phyloP scores from a whole-genome alignment of 2,329 filamentous ascomycete species.

The Magnaporthiopsis rhizophila region DNA sequence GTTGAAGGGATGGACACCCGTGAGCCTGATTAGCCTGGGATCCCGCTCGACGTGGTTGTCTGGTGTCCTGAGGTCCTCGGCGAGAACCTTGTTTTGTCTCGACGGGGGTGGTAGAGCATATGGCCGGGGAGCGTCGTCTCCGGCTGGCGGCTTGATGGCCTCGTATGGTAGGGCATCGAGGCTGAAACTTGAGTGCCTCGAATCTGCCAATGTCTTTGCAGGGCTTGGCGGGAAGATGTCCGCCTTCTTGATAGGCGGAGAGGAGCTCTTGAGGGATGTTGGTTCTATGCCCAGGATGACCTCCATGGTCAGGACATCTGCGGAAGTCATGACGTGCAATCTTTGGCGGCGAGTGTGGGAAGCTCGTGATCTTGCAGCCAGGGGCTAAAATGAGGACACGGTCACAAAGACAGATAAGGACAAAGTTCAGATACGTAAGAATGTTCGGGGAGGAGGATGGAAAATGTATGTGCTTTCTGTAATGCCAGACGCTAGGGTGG shows the following conservation, averaged over 20 bases:
- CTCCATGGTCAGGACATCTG: constrained; percentile 7
- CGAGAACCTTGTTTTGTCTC: constrained; percentile 53
- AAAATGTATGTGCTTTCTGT: too few relatives aligned
- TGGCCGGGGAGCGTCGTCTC: constrained; percentile 11
- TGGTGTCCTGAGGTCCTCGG: constrained; percentile 75
- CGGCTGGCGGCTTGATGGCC: background rate
- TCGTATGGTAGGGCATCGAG: constrained; percentile 14
- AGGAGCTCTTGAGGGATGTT: background rate
- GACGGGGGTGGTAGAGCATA: constrained; percentile 65
- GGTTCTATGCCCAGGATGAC: constrained; percentile 1
- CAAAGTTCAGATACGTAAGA: too few relatives aligned
- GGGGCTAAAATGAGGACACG: too few relatives aligned
- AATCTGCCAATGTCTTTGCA: constrained; percentile 6
- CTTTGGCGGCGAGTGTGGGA: too few relatives aligned
- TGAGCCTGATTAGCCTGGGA: constrained; percentile 73
- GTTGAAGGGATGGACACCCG: constrained; percentile 86
- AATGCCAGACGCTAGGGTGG: too few relatives aligned
- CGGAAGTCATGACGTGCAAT: too few relatives aligned
- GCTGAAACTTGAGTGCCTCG: constrained; percentile 17
- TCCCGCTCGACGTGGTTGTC: constrained; percentile 77
- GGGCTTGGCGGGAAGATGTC: constrained; percentile 10
- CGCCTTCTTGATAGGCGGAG: background rate
- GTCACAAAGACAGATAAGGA: too few relatives aligned
- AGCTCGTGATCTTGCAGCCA: too few relatives aligned
- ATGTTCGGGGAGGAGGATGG: too few relatives aligned